Evolutionary conservation across 768 basidiomycete genomes (phyloP).

Genomic region (Termitomyces bulborhizus): DNA sequence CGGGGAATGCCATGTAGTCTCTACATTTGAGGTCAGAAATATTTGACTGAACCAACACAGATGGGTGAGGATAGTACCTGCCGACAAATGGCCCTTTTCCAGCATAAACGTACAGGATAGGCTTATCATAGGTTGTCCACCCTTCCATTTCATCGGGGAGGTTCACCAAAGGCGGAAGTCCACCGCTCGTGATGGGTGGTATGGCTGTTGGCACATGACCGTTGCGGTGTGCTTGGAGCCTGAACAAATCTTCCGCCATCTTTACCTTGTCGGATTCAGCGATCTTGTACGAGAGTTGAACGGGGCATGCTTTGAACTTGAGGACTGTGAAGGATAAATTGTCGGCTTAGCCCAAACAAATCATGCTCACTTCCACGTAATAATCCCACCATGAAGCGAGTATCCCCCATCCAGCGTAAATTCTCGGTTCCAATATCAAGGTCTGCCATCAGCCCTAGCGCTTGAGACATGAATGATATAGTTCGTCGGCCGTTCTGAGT

Average conservation of each 20-base stretch:
- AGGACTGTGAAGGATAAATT: slow-evolving; percentile 36
- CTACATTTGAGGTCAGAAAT: slow-evolving; percentile 23
- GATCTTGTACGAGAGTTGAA: slow-evolving; percentile 67
- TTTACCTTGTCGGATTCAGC: slow-evolving; percentile 62
- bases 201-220: slow-evolving; percentile 13
- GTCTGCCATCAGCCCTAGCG: slow-evolving; percentile 81
- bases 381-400: slow-evolving; percentile 70
- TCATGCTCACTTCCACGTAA: slow-evolving; percentile 54
- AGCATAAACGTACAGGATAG: slow-evolving; percentile 64
- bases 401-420: slow-evolving; percentile 82
- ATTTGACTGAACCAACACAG: neutral
- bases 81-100: slow-evolving; percentile 77
- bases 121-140: slow-evolving; percentile 70
- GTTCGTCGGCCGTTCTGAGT: slow-evolving; percentile 55
- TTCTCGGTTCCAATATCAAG: slow-evolving; percentile 80
- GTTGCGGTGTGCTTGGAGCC: slow-evolving; percentile 33
- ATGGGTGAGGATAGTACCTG: slow-evolving; percentile 31
- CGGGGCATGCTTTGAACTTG: slow-evolving; percentile 54
- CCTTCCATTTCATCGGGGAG: slow-evolving; percentile 40
- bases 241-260: slow-evolving; percentile 53
- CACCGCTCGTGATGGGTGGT: slow-evolving; percentile 10
- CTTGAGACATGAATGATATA: slow-evolving; percentile 81
- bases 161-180: slow-evolving; percentile 43
- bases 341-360: neutral
- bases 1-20: slow-evolving; percentile 79